Conservation (phyloP, 352 stramenopile genomes). For the Peronospora belbahrii region DNA sequence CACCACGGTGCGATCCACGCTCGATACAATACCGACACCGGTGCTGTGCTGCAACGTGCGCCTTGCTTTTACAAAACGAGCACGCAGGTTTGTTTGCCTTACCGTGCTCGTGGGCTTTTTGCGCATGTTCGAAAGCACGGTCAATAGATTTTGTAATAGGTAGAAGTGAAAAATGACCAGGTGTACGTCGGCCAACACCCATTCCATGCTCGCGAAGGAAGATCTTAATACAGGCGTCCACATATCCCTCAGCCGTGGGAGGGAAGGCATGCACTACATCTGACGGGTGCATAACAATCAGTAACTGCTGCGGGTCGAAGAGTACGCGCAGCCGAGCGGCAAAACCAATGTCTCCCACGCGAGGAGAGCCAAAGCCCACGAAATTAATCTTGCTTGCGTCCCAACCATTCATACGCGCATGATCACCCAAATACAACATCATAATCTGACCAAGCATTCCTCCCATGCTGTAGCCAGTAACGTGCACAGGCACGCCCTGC, state of each 20-base stretch:
- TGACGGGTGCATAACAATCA: slow-evolving; percentile 82
- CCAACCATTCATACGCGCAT: slow-evolving; percentile 61
- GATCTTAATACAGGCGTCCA: slow-evolving; percentile 74
- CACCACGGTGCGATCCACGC: slow-evolving; percentile 63
- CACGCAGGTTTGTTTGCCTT: slow-evolving; percentile 30
- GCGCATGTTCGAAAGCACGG: slow-evolving; percentile 56
- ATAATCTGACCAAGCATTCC: slow-evolving; percentile 73
- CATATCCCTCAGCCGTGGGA: slow-evolving; percentile 73
- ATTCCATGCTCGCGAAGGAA: slow-evolving; percentile 68
- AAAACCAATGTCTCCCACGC: slow-evolving; percentile 73
- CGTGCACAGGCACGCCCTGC: slow-evolving; percentile 60
- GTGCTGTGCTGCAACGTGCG: slow-evolving; percentile 62
- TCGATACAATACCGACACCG: slow-evolving; percentile 79
- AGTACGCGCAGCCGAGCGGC: slow-evolving; percentile 61
- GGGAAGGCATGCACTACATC: slow-evolving; percentile 80
- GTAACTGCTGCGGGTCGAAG: slow-evolving; percentile 67
- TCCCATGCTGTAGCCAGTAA: slow-evolving; percentile 84
- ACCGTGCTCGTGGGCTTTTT: slow-evolving; percentile 37
- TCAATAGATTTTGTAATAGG: slow-evolving; percentile 71
- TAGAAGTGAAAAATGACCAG: slow-evolving; percentile 68
- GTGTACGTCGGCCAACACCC: slow-evolving; percentile 53
- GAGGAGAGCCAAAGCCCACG: slow-evolving; percentile 76
- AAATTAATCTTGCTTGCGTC: slow-evolving; percentile 79
- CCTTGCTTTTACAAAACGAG: slow-evolving; percentile 52
- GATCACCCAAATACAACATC: slow-evolving; percentile 73